phyloP scores from a whole-genome alignment of 345 rosid species.

The Conringia planisiliqua region DNA sequence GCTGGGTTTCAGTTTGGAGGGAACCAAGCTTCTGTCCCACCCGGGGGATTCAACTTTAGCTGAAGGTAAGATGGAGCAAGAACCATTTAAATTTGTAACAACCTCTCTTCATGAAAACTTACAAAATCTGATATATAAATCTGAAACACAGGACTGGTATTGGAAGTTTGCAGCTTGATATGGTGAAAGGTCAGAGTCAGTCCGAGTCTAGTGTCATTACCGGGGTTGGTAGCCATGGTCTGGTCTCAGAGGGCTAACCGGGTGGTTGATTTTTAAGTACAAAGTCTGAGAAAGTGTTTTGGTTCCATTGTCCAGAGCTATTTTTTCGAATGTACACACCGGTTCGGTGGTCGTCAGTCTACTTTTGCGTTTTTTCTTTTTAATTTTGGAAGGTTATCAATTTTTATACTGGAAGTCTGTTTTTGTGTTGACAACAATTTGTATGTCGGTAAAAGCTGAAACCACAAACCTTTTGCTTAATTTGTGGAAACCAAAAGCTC shows the following conservation, averaged over 20 bases:
- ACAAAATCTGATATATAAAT: conserved; percentile 1
- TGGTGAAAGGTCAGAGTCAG: conserved; percentile 23
- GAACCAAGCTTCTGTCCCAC: conserved; percentile 50
- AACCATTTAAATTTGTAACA: not conserved
- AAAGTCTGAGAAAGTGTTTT: conserved; percentile 7
- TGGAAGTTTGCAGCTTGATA: conserved; percentile 6
- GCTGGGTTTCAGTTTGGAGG: conserved; percentile 66
- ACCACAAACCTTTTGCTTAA: not conserved
- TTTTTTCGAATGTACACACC: not conserved
- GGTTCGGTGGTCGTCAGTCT: not conserved
- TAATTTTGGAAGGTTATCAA: conserved; percentile 1
- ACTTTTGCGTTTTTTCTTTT: conserved; percentile 1
- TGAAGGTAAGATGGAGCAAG: conserved; percentile 36
- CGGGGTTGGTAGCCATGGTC: not conserved
- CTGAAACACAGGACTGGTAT: conserved; percentile 14
- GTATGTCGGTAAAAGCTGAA: conserved; percentile 12
- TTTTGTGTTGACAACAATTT: conserved; percentile 14
- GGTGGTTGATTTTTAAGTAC: conserved; percentile 14
- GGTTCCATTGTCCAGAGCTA: conserved; percentile 13
- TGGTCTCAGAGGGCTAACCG: not conserved
- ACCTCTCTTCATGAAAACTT: not conserved
- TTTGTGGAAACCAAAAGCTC: not conserved
- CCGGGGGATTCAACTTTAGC: conserved; percentile 78
- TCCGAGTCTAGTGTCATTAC: conserved; percentile 16
- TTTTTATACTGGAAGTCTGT: not conserved